Percentiles rank a stretch among this genome's conserved stretches.
Conservation (phyloP, 2,329 filamentous ascomycete species). For the Fusarium goolgardi region DNA sequence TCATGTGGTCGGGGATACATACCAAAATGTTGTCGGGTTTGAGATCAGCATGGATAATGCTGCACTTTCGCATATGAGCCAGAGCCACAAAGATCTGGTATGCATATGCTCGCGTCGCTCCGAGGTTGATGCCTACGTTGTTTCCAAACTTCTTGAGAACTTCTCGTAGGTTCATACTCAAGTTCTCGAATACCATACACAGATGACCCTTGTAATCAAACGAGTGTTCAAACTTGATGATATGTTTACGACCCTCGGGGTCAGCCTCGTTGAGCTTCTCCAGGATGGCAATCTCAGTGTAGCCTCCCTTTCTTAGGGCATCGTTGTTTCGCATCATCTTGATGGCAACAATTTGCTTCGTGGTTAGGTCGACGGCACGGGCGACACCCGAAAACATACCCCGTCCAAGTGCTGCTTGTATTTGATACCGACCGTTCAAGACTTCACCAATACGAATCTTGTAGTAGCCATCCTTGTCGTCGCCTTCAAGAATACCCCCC, state of each 20-base stretch:
- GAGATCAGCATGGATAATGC: slow-evolving; percentile 93
- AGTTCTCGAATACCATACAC: slow-evolving; percentile 96
- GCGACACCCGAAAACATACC: slow-evolving; percentile 99
- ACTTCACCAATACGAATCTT: slow-evolving; percentile 93
- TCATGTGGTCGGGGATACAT: slow-evolving; percentile 41
- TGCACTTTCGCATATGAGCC: slow-evolving; percentile 88
- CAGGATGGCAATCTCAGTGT: slow-evolving; percentile 94
- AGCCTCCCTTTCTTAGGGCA: slow-evolving; percentile 87
- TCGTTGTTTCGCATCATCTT: slow-evolving; percentile 99
- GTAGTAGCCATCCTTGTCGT: slow-evolving; percentile 96
- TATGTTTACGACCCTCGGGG: slow-evolving; percentile 88
- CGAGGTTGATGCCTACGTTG: slow-evolving; percentile 90
- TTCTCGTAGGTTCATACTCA: slow-evolving; percentile 92
- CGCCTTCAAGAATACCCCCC: slow-evolving; percentile 87
- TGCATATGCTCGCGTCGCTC: slow-evolving; percentile 87
- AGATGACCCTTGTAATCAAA: slow-evolving; percentile 97
- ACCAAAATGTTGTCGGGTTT: slow-evolving; percentile 98
- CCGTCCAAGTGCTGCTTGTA: slow-evolving; percentile 87
- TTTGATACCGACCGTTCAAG: slow-evolving; percentile 87
- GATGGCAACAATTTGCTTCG: slow-evolving; percentile 84
- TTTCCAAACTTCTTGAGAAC: slow-evolving; percentile 96
- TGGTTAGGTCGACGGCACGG: slow-evolving; percentile 81
- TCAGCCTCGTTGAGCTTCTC: slow-evolving; percentile 88
- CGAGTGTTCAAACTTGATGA: slow-evolving; percentile 85
- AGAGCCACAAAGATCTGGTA: slow-evolving; percentile 94